Evolutionary conservation across 2,329 filamentous ascomycete genomes (phyloP).

Genomic region (Aspergillus ruber): DNA sequence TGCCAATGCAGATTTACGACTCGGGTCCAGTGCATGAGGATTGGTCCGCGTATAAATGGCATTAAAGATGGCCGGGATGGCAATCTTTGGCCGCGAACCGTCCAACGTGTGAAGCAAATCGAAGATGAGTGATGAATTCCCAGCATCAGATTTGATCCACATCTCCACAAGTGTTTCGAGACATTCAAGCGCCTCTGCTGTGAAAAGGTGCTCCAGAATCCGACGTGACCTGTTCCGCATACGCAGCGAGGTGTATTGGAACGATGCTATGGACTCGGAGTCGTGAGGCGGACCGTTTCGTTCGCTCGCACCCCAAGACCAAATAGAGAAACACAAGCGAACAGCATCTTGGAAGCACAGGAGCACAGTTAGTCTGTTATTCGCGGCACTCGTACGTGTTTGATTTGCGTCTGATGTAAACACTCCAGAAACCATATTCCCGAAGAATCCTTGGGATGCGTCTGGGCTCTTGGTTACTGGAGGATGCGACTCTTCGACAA

Average conservation of each 20-base stretch:
- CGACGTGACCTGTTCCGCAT: constrained; percentile 85
- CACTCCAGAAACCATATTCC: constrained; percentile 87
- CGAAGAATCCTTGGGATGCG: constrained; percentile 80
- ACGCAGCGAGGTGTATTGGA: constrained; percentile 81
- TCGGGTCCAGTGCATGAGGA: constrained; percentile 67
- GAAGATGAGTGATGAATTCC: constrained; percentile 62
- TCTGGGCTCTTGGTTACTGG: constrained; percentile 70
- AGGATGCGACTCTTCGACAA: constrained; percentile 66
- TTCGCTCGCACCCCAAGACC: constrained; percentile 75
- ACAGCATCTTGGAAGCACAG: constrained; percentile 97
- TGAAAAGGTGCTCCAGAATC: constrained; percentile 86
- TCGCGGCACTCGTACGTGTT: constrained; percentile 77
- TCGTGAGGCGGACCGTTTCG: constrained; percentile 48
- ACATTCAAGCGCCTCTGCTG: constrained; percentile 86
- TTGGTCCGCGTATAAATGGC: constrained; percentile 93
- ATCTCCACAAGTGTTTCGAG: constrained; percentile 83
- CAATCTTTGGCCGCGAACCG: constrained; percentile 82
- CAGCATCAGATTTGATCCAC: constrained; percentile 57
- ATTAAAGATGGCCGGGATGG: constrained; percentile 90
- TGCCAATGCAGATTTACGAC: constrained; percentile 79
- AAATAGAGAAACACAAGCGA: constrained; percentile 84
- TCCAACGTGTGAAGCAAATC: constrained; percentile 86
- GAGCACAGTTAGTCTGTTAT: constrained; percentile 85
- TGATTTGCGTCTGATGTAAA: constrained; percentile 74
- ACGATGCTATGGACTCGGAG: constrained; percentile 66